phyloP scores from a whole-genome alignment of 148 eudicot species.

The Silene latifolia region DNA sequence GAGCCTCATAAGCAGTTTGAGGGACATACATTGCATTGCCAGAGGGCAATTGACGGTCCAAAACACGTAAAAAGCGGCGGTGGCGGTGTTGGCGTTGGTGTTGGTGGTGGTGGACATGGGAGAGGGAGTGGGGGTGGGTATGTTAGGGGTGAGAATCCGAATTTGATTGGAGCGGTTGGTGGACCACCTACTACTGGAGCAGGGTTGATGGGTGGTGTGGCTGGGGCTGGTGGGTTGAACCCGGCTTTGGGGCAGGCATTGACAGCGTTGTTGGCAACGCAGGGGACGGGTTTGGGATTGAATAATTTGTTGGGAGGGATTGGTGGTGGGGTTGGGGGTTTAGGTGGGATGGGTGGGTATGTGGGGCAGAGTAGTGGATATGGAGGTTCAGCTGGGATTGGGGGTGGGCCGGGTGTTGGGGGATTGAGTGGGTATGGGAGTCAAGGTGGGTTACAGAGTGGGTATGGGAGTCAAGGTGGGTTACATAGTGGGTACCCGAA shows the following conservation, averaged over 20 bases:
- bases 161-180: constrained; percentile 34
- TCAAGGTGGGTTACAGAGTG: constrained; percentile 14
- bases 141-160: constrained; percentile 30
- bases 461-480: constrained; percentile 59
- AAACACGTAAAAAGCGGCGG: constrained; percentile 38
- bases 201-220: constrained; percentile 14
- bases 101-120: constrained; percentile 20
- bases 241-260: constrained; percentile 87
- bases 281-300: constrained; percentile 79
- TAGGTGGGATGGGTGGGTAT: constrained; percentile 21
- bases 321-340: constrained; percentile 23
- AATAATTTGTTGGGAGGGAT: constrained; percentile 62
- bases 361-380: constrained; percentile 30
- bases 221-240: constrained; percentile 39
- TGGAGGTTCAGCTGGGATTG: constrained; percentile 20
- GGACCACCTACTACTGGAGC: constrained; percentile 22
- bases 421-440: neutral
- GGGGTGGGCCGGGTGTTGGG: constrained; percentile 29
- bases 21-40: constrained; percentile 53
- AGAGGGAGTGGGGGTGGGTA: neutral
- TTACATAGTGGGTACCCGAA: constrained; percentile 31
- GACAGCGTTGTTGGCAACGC: constrained; percentile 66
- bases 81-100: constrained; percentile 17
- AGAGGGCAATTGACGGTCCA: constrained; percentile 84
- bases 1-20: constrained; percentile 88